phyloP scores from a whole-genome alignment of 192 early-diverging fungal genomes.

The Oehlia diaphana region DNA sequence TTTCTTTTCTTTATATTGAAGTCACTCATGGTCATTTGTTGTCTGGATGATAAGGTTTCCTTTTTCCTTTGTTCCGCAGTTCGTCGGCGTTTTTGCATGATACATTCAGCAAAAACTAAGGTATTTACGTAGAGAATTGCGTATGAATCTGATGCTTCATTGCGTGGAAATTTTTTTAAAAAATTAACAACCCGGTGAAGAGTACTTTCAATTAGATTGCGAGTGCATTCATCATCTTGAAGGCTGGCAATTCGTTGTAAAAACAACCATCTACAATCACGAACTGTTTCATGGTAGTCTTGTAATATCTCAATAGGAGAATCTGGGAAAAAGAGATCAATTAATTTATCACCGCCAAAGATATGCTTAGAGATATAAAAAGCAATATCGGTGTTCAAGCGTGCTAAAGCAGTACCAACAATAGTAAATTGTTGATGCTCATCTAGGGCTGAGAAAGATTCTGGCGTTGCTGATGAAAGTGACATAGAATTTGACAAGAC shows the following conservation, averaged over 20 bases:
- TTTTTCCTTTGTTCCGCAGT: not conserved
- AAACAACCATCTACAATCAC: not conserved
- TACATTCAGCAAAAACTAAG: not conserved
- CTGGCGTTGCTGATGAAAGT: not conserved
- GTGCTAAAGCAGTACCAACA: not conserved
- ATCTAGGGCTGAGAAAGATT: not conserved
- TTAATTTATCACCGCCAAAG: not conserved
- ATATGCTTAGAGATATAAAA: not conserved
- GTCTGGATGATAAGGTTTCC: not conserved
- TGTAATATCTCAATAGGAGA: not conserved
- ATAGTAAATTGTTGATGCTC: constrained; percentile 1
- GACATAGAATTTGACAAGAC: not conserved
- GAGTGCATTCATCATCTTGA: constrained; percentile 1
- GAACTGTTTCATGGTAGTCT: not conserved
- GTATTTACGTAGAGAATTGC: not conserved
- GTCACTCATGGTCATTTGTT: not conserved
- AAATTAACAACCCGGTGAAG: not conserved
- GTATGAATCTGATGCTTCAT: not conserved
- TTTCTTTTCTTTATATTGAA: not conserved
- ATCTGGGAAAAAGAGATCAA: not conserved
- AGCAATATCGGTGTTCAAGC: not conserved
- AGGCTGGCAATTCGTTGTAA: constrained; percentile 2
- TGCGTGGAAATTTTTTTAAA: not conserved
- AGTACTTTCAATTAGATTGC: not conserved
- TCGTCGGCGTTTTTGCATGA: not conserved